Percentiles rank a stretch among this genome's conserved stretches.
Evolutionary conservation across 73 alveolate species (phyloP).

Genomic region (Paramecium sonneborni): DNA sequence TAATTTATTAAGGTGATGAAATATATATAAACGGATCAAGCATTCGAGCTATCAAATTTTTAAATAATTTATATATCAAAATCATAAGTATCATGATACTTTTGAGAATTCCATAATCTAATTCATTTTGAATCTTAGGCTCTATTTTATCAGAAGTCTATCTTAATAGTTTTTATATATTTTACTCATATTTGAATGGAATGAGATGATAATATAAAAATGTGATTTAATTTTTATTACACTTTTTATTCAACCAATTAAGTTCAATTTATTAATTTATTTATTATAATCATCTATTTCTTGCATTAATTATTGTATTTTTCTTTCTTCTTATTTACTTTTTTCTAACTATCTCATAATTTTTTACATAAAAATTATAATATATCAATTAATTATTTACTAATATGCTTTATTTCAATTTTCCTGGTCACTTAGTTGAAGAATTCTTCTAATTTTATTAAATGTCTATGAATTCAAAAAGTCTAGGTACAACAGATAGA

Average conservation of each 20-base stretch:
- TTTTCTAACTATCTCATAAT: background rate
- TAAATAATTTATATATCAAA: background rate
- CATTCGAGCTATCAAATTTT: background rate
- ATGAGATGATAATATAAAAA: background rate
- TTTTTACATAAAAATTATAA: background rate
- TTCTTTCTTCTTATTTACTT: background rate
- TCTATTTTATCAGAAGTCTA: background rate
- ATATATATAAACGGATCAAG: background rate
- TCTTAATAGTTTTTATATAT: background rate
- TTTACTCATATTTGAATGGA: background rate
- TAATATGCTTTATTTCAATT: too few species aligned
- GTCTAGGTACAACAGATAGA: too few species aligned
- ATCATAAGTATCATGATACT: background rate
- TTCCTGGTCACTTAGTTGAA: too few species aligned
- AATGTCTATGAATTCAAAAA: too few species aligned
- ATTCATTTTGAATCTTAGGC: background rate
- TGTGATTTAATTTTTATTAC: background rate
- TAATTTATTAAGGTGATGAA: background rate
- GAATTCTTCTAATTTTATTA: too few species aligned
- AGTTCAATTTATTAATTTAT: background rate
- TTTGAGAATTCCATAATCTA: background rate
- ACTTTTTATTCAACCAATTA: background rate
- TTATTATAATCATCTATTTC: constrained; percentile 5
- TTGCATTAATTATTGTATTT: background rate
- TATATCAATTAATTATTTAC: background rate